Base-by-base conservation (phyloP, 1,284 basidiomycete species). In the Pascua sp. region DNA sequence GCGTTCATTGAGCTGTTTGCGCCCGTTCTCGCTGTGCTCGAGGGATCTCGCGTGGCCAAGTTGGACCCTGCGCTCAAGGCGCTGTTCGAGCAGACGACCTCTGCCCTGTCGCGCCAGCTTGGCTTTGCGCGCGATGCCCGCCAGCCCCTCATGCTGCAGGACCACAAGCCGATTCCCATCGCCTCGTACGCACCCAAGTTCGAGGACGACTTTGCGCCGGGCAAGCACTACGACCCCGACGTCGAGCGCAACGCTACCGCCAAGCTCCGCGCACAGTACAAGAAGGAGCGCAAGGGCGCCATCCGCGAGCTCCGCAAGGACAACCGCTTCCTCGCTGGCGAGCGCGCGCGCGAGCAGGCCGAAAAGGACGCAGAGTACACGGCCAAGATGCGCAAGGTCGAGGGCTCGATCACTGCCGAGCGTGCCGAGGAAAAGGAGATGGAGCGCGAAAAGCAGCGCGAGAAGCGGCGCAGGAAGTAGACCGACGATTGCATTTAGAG, bases 251-350 rank as follows among this genome's bases (percentile, higher is more conserved):
- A 91, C 66, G 90, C 91, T 64, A 84, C 85, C 1, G 79, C 86
- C 60, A 98, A 98, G 78, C 79, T 98, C 67, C 88, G 89, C 50
- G 84, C 86, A 41, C 85, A 95, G 75, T 88, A 92, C 81, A 96
- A 96, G 80, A 89, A 98, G 79, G 96, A 98, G 80, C 83, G 85
- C 73, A 98, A 98, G 81, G 94, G 96, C 39, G 96, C 96, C 2
- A 92, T 99, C 60, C 83, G 95, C 55, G 96, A 99, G 73, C 81
- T 99, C 57, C 86, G 96, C 61, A 96, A 96, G 80, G 96, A 99
- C 75, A 88, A 91, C 61, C 83, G 85, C 61, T 98, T 98, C 84
- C 81, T 98, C 75, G 93, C 96, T 11, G 82, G 83, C 49, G 91
- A 93, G 69, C 85, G 91, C 69, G 87, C 90, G 67, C 85, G 86